These are phyloP conservation scores for Tolypocladium paradoxum DNA, from an alignment of 2,329 filamentous ascomycete genomes.

Conservation along the genomic window DNA sequence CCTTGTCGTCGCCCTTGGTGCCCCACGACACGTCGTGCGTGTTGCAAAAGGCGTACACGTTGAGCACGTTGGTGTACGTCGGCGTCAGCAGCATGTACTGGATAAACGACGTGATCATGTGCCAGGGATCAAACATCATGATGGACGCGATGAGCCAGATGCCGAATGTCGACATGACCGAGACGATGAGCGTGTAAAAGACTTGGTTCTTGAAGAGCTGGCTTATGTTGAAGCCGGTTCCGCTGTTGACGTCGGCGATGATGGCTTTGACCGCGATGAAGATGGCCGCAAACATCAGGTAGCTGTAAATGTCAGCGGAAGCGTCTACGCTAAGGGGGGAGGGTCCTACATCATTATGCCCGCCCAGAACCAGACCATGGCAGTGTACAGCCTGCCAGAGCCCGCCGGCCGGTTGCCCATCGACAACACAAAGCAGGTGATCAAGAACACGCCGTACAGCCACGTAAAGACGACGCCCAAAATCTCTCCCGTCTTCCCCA, in stretches of 20 bases:
- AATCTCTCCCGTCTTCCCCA: conserved; percentile 68
- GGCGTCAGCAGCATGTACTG: conserved; percentile 94
- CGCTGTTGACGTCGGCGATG: conserved; percentile 52
- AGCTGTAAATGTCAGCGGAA: conserved; percentile 35
- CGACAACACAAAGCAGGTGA: conserved; percentile 90
- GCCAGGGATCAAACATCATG: conserved; percentile 96
- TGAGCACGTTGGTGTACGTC: conserved; percentile 96
- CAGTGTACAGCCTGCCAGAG: conserved; percentile 86
- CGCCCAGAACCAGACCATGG: conserved; percentile 98
- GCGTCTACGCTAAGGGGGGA: background rate
- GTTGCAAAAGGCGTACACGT: conserved; percentile 98
- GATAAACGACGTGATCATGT: conserved; percentile 92
- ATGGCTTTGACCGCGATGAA: conserved; percentile 90
- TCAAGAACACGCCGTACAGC: conserved; percentile 83
- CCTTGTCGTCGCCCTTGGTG: conserved; percentile 95
- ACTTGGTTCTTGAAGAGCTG: conserved; percentile 77
- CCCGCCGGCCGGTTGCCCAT: conserved; percentile 92
- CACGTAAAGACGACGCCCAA: conserved; percentile 89
- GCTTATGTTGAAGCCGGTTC: conserved; percentile 54
- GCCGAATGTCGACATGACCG: conserved; percentile 81
- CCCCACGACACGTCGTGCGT: conserved; percentile 97
- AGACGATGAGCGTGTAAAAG: conserved; percentile 91
- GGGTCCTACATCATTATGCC: conserved; percentile 74
- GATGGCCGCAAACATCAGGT: conserved; percentile 87
- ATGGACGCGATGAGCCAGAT: conserved; percentile 88